Evolutionary conservation across 73 alveolate species (phyloP), one percentile per base, ranked within the genome.

Genomic region (Uronychia binucleata): DNA sequence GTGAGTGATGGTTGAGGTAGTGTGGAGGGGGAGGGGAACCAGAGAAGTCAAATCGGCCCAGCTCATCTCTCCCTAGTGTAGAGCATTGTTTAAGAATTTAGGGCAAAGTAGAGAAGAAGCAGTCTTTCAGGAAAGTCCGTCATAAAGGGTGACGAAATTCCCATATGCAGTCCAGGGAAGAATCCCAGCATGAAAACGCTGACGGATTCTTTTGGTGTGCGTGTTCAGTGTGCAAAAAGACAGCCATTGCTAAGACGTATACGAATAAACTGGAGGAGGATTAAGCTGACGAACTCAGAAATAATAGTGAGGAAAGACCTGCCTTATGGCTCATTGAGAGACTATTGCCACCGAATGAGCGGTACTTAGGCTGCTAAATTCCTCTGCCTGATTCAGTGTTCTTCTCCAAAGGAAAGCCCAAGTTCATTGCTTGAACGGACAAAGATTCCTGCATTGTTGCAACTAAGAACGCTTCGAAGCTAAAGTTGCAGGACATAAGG

Each of bases 341-440:
- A 34, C 82, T 90, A 0, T 81, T 90, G 32, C 96, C 96, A 14
- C 31, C 35, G 26, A 90, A 86, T 81, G 96, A 90, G 30, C 85
- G 81, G 60, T 57, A 86, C 33, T 29, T 74, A 46, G 96, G 96
- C 1, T 90, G 96, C 33, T 86, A 90, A 79, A 77, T 90, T 34
- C n/a, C 79, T n/a, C 86, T 90, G 82, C 96, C 96, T 1, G 96
- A 90, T 74, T 30, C 93, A 1, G 96, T 86, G 28, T 74, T 90
- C 28, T 90, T 85, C 59, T n/a, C 46, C 30, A 75, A 86, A 76
- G 93, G 93, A n/a, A 90, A 90, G 58, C 91, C 96, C 30, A 86
- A 84, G 86, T 31, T 80, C 58, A 81, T 90, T 8, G 76, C 80
- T 0, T 80, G 77, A 57, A 81, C 80, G 26, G 96, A 90, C 58